A percentile compares a stretch with the other conserved stretches of the same genome.
Evolutionary conservation across 805 yeast species (phyloP).

Genomic region (Ogataea haglerorum): DNA sequence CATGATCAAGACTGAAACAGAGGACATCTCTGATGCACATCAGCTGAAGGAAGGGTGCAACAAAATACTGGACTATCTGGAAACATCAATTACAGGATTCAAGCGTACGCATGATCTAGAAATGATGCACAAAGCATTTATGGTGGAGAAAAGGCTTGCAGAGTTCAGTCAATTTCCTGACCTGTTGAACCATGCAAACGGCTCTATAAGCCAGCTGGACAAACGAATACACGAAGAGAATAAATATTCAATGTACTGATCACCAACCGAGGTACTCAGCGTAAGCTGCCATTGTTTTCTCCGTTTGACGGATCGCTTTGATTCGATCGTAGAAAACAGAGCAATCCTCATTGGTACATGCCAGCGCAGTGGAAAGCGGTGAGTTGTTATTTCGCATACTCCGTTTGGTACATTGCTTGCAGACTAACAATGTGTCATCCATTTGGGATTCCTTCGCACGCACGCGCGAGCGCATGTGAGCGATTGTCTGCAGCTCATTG

Average conservation of each 20-base stretch:
- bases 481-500: slow-evolving; percentile 36
- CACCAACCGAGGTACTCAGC: slow-evolving; percentile 25
- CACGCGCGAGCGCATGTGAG: slow-evolving; percentile 30
- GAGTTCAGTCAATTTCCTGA: slow-evolving; percentile 28
- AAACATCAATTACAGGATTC: slow-evolving; percentile 44
- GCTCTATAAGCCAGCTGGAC: slow-evolving; percentile 30
- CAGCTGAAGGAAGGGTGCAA: slow-evolving; percentile 15
- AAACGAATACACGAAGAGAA: slow-evolving; percentile 30
- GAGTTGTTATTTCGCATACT: slow-evolving; percentile 16
- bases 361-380: slow-evolving; percentile 29
- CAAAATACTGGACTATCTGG: slow-evolving; percentile 37
- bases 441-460: slow-evolving; percentile 29
- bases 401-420: slow-evolving; percentile 35
- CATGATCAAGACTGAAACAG: slow-evolving; percentile 14
- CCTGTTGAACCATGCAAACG: slow-evolving; percentile 32
- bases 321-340: slow-evolving; percentile 54
- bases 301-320: slow-evolving; percentile 35
- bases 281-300: slow-evolving; percentile 5
- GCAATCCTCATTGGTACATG: slow-evolving; percentile 65
- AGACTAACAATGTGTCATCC: slow-evolving; percentile 31
- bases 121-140: slow-evolving; percentile 39
- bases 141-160: slow-evolving; percentile 39
- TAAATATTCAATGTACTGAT: slow-evolving; percentile 19
- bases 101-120: slow-evolving; percentile 36
- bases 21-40: not conserved